phyloP scores from a whole-genome alignment of 768 basidiomycete species.

The Lyophyllum shimeji region DNA sequence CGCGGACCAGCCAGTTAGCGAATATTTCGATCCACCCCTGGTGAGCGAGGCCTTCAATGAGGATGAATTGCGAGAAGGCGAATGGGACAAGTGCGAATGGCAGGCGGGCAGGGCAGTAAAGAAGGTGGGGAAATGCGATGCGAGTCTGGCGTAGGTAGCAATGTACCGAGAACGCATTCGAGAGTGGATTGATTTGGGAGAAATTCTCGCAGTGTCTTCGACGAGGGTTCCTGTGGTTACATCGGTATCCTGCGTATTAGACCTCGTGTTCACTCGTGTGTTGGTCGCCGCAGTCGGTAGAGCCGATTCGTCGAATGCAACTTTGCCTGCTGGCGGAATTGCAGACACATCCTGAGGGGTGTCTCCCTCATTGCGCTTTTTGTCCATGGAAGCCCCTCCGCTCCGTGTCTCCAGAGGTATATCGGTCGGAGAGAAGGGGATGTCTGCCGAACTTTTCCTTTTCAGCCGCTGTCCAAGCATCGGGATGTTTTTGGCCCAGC shows the following conservation, averaged over 20 bases:
- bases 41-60: slow-evolving; percentile 79
- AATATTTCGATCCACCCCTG: slow-evolving; percentile 91
- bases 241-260: slow-evolving; percentile 10
- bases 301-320: slow-evolving; percentile 6
- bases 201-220: not conserved
- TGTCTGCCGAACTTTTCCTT: slow-evolving; percentile 16
- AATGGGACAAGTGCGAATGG: slow-evolving; percentile 88
- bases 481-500: slow-evolving; percentile 28
- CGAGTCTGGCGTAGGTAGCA: slow-evolving; percentile 14
- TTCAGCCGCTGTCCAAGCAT: slow-evolving; percentile 19
- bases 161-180: slow-evolving; percentile 4
- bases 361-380: not conserved
- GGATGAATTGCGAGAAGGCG: slow-evolving; percentile 92
- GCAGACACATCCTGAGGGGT: not conserved
- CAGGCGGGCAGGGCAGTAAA: slow-evolving; percentile 61
- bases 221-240: not conserved
- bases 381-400: not conserved
- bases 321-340: not conserved
- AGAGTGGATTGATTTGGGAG: slow-evolving; percentile 6
- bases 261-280: slow-evolving; percentile 13
- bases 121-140: slow-evolving; percentile 67
- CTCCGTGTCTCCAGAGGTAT: not conserved
- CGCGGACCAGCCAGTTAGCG: slow-evolving; percentile 60
- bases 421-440: not conserved
- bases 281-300: not conserved